phyloP scores from a whole-genome alignment of 2,329 filamentous ascomycete genomes.

The Epichloe baconii region DNA sequence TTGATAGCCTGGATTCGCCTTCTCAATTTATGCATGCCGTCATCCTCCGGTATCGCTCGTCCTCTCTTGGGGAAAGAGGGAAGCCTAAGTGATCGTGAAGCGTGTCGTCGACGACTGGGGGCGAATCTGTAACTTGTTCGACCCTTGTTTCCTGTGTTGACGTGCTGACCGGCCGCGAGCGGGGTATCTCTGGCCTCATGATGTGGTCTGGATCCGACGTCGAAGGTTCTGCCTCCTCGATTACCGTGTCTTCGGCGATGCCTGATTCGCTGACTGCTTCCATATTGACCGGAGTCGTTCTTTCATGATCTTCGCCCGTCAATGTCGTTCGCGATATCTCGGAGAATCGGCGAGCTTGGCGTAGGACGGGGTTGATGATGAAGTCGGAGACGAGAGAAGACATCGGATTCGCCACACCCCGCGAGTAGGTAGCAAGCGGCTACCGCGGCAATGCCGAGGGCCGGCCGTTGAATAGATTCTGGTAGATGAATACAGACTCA shows the following conservation, averaged over 20 bases:
- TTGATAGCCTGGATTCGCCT: conserved; percentile 58
- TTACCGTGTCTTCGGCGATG: conserved; percentile 9
- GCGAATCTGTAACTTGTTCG: conserved; percentile 14
- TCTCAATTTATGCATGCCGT: conserved; percentile 60
- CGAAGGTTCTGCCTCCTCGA: conserved; percentile 1
- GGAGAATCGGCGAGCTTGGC: conserved; percentile 52
- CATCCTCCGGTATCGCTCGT: conserved; percentile 53
- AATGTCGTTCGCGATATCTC: conserved; percentile 30
- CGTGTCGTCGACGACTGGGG: conserved; percentile 11
- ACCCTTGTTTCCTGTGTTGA: conserved; percentile 23
- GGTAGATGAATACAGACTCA: background rate
- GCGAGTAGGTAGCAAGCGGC: background rate
- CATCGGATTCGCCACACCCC: conserved; percentile 28
- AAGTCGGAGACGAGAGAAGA: conserved; percentile 51
- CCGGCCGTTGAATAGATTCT: background rate
- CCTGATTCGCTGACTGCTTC: conserved; percentile 16
- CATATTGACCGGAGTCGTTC: conserved; percentile 8
- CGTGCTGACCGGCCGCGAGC: conserved; percentile 18
- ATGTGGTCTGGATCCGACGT: conserved; percentile 1
- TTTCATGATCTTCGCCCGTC: conserved; percentile 20
- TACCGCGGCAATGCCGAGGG: background rate
- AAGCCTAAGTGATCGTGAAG: conserved; percentile 22
- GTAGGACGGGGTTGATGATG: conserved; percentile 52
- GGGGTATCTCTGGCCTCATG: conserved; percentile 13
- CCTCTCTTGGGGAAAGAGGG: conserved; percentile 16